A percentile compares a stretch with the other conserved stretches of the same genome.
Evolutionary conservation across 1,284 basidiomycete genomes (phyloP).

Genomic region (Volvariella volvacea): DNA sequence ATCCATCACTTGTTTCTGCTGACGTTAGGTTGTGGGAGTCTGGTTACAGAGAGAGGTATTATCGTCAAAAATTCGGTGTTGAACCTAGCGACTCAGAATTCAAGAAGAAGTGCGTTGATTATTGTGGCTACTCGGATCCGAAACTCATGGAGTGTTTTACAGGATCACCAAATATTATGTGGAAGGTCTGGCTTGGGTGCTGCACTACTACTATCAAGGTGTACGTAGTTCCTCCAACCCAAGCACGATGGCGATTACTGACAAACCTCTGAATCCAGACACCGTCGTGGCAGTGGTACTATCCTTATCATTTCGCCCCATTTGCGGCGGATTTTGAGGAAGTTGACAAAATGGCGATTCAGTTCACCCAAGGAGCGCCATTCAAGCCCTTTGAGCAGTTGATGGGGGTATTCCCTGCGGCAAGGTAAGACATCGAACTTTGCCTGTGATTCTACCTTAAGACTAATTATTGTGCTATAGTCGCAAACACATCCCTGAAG

Average conservation of each 20-base stretch:
- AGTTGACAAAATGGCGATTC: conserved; percentile 73
- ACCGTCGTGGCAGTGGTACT: conserved; percentile 99
- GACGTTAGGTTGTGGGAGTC: conserved; percentile 87
- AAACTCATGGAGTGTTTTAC: conserved; percentile 12
- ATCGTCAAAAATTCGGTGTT: conserved; percentile 88
- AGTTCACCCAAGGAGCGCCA: conserved; percentile 75
- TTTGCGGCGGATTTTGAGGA: conserved; percentile 95
- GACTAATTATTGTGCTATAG: conserved; percentile 33
- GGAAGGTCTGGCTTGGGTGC: conserved; percentile 94
- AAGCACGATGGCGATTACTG: no score
- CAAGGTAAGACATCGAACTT: conserved; percentile 47
- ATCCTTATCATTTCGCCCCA: conserved; percentile 97
- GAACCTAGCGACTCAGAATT: conserved; percentile 69
- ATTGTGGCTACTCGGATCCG: conserved; percentile 8
- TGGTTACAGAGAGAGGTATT: conserved; percentile 95
- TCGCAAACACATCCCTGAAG: conserved; percentile 80
- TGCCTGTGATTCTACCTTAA: conserved; percentile 1
- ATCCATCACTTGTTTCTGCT: neutral
- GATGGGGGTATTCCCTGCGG: conserved; percentile 96
- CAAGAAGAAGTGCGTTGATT: conserved; percentile 55
- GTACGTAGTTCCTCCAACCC: conserved; percentile 49
- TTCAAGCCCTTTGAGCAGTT: conserved; percentile 98
- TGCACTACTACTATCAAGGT: conserved; percentile 98
- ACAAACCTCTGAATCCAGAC: conserved; percentile 38
- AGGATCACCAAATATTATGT: conserved; percentile 84